Evolutionary conservation across 129 eudicot species (phyloP), one percentile per base, ranked within the genome.

Genomic region (Smallanthus sonchifolius): DNA sequence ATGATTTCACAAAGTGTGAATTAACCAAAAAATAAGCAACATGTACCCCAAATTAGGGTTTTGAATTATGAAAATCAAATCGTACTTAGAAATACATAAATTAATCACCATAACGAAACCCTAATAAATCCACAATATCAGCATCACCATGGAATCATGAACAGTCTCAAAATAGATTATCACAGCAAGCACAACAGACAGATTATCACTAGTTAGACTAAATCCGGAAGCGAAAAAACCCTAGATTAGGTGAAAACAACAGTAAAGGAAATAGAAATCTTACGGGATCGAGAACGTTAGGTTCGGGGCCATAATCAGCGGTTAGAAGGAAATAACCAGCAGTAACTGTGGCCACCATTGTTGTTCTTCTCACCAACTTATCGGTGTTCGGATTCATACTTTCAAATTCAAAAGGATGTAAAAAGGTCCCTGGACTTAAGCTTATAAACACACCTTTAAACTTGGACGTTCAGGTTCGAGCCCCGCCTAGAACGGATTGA

Each of bases 281-380:
- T 86, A 92, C 98, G 43, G 98, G 98, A 74, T 90, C 98, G 44
- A 92, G 98, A 69, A 75, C 91, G 75, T 86, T 92, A 75, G 98
- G 95, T 49, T 84, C 83, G 55, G 96, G 86, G 59, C 96, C 96
- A 70, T 92, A 92, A 62, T 92, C 98, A 73, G 98, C 96, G 0
- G 96, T 92, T 3, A 92, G 80, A 34, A 92, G 96, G 73, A 93
- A 84, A 75, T 93, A 93, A 32, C 87, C 80, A 54, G 88, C 97
- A 55, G 87, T 82, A 4, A 61, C 85, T 1, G 95, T 90, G 55
- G 95, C 92, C 65, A 84, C 85, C 96, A 93, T 90, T 7, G 98
- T 93, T 68, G 92, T 90, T 80, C 95, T 84, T 74, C 98, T 72
- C 45, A 92, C 87, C 34, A 90, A 81, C 84, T 87, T 90, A 61